phyloP scores from a whole-genome alignment of 768 basidiomycete genomes.

The Collybia mongolica region DNA sequence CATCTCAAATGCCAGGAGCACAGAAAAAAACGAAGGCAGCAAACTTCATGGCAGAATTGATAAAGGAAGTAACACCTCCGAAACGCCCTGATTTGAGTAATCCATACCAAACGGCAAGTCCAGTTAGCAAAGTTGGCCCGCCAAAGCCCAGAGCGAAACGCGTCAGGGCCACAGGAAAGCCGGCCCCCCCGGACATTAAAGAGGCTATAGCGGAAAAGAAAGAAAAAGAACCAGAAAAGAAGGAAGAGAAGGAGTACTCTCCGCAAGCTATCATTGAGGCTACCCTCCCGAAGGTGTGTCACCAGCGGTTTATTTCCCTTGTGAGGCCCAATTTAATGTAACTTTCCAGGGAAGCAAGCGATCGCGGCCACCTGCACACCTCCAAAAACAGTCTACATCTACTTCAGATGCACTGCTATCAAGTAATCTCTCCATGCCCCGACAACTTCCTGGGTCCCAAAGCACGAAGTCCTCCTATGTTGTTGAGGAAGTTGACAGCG shows the following conservation, averaged over 20 bases:
- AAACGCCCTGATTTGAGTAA: constrained; percentile 70
- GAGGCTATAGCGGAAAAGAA: constrained; percentile 26
- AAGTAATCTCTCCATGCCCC: constrained; percentile 1
- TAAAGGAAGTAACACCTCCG: constrained; percentile 67
- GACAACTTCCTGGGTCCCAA: constrained; percentile 1
- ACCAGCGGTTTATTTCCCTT: not conserved
- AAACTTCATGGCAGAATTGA: constrained; percentile 64
- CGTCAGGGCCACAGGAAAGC: constrained; percentile 39
- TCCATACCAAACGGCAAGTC: constrained; percentile 75
- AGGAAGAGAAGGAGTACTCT: constrained; percentile 35
- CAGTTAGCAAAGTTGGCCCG: constrained; percentile 47
- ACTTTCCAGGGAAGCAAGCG: constrained; percentile 69
- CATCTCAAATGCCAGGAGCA: constrained; percentile 22
- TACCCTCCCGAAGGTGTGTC: constrained; percentile 66
- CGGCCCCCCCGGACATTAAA: constrained; percentile 23
- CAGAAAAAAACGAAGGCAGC: constrained; percentile 64
- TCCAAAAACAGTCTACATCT: constrained; percentile 33
- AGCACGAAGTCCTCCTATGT: constrained; percentile 12
- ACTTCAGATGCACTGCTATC: constrained; percentile 8
- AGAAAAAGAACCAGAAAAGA: constrained; percentile 14
- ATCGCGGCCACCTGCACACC: constrained; percentile 63
- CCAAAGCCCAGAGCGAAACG: constrained; percentile 46
- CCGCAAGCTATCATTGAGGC: constrained; percentile 76
- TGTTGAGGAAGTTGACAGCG: constrained; percentile 37
- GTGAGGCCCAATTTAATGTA: constrained; percentile 1